These are phyloP conservation scores for Penicillium herquei DNA, from an alignment of 495 filamentous ascomycete genomes.

Conservation along the genomic window DNA sequence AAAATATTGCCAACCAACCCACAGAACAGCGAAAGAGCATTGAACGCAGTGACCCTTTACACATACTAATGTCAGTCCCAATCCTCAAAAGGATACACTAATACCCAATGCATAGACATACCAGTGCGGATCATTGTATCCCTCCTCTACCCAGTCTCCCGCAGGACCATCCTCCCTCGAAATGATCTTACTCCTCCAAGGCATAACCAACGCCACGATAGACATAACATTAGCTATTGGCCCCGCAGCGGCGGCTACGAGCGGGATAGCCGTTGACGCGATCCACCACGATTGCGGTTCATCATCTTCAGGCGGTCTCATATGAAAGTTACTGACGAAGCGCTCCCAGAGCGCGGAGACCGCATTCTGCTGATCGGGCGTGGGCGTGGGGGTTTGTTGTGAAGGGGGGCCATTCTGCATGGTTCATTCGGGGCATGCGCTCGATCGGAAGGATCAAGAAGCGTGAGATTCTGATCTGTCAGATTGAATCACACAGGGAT, in stretches of 20 bases:
- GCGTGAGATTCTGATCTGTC: not conserved
- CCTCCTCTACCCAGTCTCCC: slow-evolving; percentile 37
- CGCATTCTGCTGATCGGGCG: slow-evolving; percentile 1
- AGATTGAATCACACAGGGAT: too few species aligned
- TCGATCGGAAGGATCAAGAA: not conserved
- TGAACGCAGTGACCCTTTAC: slow-evolving; percentile 51
- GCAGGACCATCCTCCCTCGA: slow-evolving; percentile 23
- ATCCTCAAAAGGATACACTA: too few species aligned
- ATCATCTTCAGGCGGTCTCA: slow-evolving; percentile 49
- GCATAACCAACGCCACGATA: slow-evolving; percentile 68
- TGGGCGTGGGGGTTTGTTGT: slow-evolving; percentile 3
- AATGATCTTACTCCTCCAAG: slow-evolving; percentile 56
- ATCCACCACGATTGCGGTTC: slow-evolving; percentile 70
- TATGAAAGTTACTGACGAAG: slow-evolving; percentile 26
- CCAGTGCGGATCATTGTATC: slow-evolving; percentile 54
- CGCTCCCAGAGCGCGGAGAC: slow-evolving; percentile 16
- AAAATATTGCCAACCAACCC: slow-evolving; percentile 71
- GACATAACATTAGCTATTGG: slow-evolving; percentile 75
- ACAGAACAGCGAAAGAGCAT: slow-evolving; percentile 62
- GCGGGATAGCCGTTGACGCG: slow-evolving; percentile 72
- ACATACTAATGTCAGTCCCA: too few species aligned
- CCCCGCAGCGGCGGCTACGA: slow-evolving; percentile 68
- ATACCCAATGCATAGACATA: slow-evolving; percentile 22
- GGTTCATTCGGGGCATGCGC: slow-evolving; percentile 4
- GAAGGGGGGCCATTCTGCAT: slow-evolving; percentile 23